Base-by-base conservation (phyloP, 2,329 filamentous ascomycete genomes). In the Penicillium capsulatum region DNA sequence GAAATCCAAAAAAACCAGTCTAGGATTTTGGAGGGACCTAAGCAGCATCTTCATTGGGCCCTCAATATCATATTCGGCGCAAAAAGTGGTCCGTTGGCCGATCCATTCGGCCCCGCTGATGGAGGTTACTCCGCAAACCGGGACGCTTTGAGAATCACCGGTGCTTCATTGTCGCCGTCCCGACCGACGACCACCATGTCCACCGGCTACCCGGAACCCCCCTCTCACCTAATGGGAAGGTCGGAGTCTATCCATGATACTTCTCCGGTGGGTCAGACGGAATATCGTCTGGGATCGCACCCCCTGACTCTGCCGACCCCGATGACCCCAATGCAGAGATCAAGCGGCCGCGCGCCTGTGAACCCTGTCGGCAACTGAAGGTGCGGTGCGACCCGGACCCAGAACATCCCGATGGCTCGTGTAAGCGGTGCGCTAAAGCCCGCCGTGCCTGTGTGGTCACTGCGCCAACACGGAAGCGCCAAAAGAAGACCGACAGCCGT, bases 401-500 rank as follows among this genome's bases (percentile, higher is more conserved):
- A 2, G 65, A 65, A 13, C 76, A 81, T 27, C 72, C 73, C 3
- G 77, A 83, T 16, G 80, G 80, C 3, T 74, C 82, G 3, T 88
- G 84, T 62, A 80, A 77, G 61, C 78, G 89, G 48, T 95, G 89
- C 62, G 77, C 78, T 35, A 94, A 94, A 67, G 85, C 87, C 2
- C 79, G 81, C n/a, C 74, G 88, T 26, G 73, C 74, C 47, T 94
- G 89, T 59, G 69, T 90, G 28, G 82, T 90, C 46, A 94, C 87
- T 1, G 79, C 81, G 47, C 86, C 79, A 1, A 80, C 73, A 10
- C 67, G 87, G 28, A 94, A 94, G 67, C 76, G 89, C 31, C 86
- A 91, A 70, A 94, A 91, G 72, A 94, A 94, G 73, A 89, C 86
- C 38, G 90, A 94, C 61, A 91, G 81, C 50, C 77, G 88, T 36